phyloP scores from a whole-genome alignment of 2,329 filamentous ascomycete species.

The Xylariaceae sp. region DNA sequence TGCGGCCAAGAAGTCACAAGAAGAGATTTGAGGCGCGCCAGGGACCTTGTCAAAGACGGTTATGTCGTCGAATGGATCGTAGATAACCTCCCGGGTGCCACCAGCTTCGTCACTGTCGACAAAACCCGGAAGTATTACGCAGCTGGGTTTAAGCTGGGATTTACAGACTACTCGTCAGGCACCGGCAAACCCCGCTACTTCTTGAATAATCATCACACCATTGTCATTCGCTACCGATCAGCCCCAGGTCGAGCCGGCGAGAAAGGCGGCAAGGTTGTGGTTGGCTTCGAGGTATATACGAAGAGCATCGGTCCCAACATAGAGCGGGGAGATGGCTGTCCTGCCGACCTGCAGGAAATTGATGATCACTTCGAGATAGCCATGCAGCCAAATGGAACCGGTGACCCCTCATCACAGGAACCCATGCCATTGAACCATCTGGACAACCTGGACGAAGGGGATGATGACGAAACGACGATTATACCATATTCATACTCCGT shows the following conservation, averaged over 20 bases:
- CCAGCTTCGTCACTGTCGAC: slow-evolving; percentile 83
- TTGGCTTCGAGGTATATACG: slow-evolving; percentile 86
- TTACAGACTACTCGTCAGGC: slow-evolving; percentile 61
- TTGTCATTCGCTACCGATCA: slow-evolving; percentile 75
- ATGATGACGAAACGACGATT: slow-evolving; percentile 64
- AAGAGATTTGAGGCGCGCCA: slow-evolving; percentile 63
- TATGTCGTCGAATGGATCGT: slow-evolving; percentile 94
- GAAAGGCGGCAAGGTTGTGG: slow-evolving; percentile 73
- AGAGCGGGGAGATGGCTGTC: slow-evolving; percentile 66
- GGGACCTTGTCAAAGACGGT: slow-evolving; percentile 70
- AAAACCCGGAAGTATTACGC: slow-evolving; percentile 85
- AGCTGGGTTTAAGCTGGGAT: slow-evolving; percentile 84
- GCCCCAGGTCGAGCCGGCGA: slow-evolving; percentile 68
- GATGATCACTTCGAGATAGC: slow-evolving; percentile 67
- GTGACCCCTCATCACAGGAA: slow-evolving; percentile 45
- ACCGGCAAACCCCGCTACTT: slow-evolving; percentile 65
- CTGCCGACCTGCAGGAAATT: slow-evolving; percentile 61
- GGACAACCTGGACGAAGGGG: slow-evolving; percentile 51
- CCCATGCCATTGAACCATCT: slow-evolving; percentile 59
- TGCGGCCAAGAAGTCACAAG: slow-evolving; percentile 67
- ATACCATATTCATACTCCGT: slow-evolving; percentile 88
- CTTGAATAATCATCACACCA: slow-evolving; percentile 84
- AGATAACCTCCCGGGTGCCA: slow-evolving; percentile 85
- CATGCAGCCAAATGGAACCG: slow-evolving; percentile 62
- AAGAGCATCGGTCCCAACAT: slow-evolving; percentile 69